A percentile compares a stretch with the other conserved stretches of the same genome.
Conservation (phyloP, 805 yeast genomes). For the Vanderwaltozyma yarrowii region DNA sequence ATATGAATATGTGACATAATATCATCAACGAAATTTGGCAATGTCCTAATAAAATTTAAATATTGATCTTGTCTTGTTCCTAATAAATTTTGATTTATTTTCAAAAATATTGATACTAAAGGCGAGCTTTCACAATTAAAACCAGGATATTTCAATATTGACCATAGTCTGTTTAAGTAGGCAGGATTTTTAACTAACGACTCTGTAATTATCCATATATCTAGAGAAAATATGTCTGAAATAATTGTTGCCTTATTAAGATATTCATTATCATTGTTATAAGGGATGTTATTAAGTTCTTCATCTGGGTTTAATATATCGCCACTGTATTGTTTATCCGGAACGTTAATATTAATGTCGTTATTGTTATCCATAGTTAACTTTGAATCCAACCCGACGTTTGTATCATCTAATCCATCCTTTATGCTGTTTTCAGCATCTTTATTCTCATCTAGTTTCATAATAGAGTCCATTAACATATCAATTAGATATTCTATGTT, state of each 20-base stretch:
- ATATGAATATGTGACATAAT: constrained; percentile 70
- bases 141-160: constrained; percentile 48
- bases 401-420: too few species aligned
- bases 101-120: constrained; percentile 73
- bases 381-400: too few species aligned
- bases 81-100: constrained; percentile 77
- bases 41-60: constrained; percentile 27
- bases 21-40: constrained; percentile 56
- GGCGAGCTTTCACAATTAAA: constrained; percentile 57
- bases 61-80: constrained; percentile 52
- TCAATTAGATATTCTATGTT: constrained; percentile 26
- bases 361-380: too few species aligned
- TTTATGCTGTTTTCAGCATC: too few species aligned
- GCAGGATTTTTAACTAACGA: constrained; percentile 65
- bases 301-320: not conserved
- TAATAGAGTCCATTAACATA: constrained; percentile 16
- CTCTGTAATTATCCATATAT: constrained; percentile 87
- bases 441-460: too few species aligned
- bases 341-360: too few species aligned
- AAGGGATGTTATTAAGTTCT: not conserved
- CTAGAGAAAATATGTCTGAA: constrained; percentile 79
- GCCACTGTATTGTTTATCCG: too few species aligned
- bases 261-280: constrained; percentile 1
- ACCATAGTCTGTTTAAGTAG: constrained; percentile 67
- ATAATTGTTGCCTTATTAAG: constrained; percentile 22